phyloP scores from a whole-genome alignment of 805 yeast species.

The Dipodascopsis uninucleata region DNA sequence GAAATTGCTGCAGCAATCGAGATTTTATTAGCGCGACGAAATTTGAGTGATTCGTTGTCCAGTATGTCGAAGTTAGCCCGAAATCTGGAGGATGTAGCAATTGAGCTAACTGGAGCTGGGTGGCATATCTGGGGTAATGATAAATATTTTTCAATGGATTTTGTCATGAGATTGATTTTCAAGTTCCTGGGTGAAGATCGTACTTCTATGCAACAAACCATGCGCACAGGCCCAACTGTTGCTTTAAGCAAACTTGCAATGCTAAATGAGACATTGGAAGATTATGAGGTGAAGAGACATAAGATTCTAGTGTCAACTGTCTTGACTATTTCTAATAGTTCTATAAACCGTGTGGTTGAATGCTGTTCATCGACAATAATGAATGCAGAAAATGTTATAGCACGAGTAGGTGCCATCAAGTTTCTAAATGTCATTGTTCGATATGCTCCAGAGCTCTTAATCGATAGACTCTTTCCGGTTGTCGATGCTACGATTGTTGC shows the following conservation, averaged over 20 bases:
- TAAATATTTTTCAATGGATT: slow-evolving; percentile 8
- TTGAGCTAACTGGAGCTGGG: slow-evolving; percentile 22
- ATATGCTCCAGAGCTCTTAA: slow-evolving; percentile 13
- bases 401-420: slow-evolving; percentile 25
- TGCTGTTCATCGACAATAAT: slow-evolving; percentile 16
- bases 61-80: slow-evolving; percentile 4
- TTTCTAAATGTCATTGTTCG: slow-evolving; percentile 13
- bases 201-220: slow-evolving; percentile 7
- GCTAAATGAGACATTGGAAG: background rate
- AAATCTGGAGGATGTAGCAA: slow-evolving; percentile 21
- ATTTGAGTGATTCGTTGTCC: slow-evolving; percentile 2
- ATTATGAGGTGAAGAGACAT: slow-evolving; percentile 11
- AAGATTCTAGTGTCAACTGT: slow-evolving; percentile 13
- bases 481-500: slow-evolving; percentile 25
- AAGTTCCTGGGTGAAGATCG: slow-evolving; percentile 17
- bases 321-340: slow-evolving; percentile 3
- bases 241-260: background rate
- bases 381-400: slow-evolving; percentile 5
- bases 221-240: background rate
- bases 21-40: slow-evolving; percentile 5
- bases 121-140: slow-evolving; percentile 26
- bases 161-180: slow-evolving; percentile 7
- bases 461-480: slow-evolving; percentile 22
- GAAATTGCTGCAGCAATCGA: slow-evolving; percentile 20
- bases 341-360: slow-evolving; percentile 22